Conservation (phyloP, 805 yeast genomes). For the Scheffersomyces ergatensis region DNA sequence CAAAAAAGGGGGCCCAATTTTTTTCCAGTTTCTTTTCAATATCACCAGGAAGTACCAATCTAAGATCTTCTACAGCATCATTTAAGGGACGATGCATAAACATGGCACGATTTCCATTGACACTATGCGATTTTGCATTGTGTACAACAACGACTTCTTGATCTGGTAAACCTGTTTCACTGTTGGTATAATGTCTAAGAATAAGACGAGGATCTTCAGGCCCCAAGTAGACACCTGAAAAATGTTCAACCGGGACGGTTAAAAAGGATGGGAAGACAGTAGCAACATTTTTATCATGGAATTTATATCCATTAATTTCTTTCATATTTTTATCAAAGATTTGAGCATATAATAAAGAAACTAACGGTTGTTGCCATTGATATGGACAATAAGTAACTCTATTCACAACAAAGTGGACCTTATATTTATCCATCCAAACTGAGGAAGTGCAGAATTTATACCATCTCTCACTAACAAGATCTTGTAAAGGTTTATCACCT, state of each 20-base stretch:
- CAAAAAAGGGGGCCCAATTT: conserved; percentile 42
- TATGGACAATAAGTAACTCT: conserved; percentile 34
- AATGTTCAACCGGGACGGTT: conserved; percentile 6
- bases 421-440: conserved; percentile 49
- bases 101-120: conserved; percentile 21
- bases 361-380: conserved; percentile 28
- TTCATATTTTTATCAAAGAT: conserved; percentile 44
- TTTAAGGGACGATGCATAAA: conserved; percentile 28
- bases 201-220: conserved; percentile 27
- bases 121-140: conserved; percentile 4
- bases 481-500: neutral
- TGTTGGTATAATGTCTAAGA: conserved; percentile 13
- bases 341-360: conserved; percentile 42
- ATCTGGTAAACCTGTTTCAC: conserved; percentile 8
- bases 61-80: conserved; percentile 18
- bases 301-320: conserved; percentile 26
- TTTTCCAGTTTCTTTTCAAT: conserved; percentile 11
- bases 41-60: conserved; percentile 3
- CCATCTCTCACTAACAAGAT: conserved; percentile 17
- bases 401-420: conserved; percentile 46
- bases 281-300: conserved; percentile 9
- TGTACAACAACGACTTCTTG: conserved; percentile 12
- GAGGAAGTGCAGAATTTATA: conserved; percentile 47
- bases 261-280: conserved; percentile 10
- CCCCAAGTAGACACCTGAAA: conserved; percentile 11